A percentile compares a stretch with the other conserved stretches of the same genome.
Conservation (phyloP, 352 stramenopile species). For the Phytophthora palmivora region DNA sequence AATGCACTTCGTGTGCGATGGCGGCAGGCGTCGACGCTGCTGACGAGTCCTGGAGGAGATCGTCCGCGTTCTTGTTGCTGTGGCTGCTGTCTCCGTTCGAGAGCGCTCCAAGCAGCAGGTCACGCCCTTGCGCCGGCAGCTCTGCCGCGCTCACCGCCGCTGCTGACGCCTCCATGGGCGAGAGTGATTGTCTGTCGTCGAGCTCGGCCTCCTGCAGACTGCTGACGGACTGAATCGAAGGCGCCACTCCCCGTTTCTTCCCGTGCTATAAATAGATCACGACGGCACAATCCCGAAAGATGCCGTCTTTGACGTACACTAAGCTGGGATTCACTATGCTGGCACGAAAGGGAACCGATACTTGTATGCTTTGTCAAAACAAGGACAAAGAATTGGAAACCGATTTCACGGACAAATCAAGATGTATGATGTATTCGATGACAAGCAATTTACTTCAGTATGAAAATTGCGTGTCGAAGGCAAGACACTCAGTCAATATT, state of each 20-base stretch:
- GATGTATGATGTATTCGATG: no score
- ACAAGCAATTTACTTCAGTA: no score
- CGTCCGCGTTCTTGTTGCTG: slow-evolving; percentile 36
- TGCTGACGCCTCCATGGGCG: slow-evolving; percentile 27
- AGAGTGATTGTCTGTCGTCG: slow-evolving; percentile 28
- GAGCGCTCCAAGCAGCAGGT: slow-evolving; percentile 54
- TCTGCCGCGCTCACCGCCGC: slow-evolving; percentile 25
- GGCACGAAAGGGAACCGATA: background rate
- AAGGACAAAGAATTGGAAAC: background rate
- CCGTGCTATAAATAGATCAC: slow-evolving; percentile 36
- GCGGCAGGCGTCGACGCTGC: slow-evolving; percentile 45
- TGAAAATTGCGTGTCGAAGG: no score
- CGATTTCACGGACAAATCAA: no score
- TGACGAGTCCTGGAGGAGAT: slow-evolving; percentile 47
- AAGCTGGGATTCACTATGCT: slow-evolving; percentile 6
- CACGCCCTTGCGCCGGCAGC: slow-evolving; percentile 45
- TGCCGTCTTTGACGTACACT: slow-evolving; percentile 11
- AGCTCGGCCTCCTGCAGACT: slow-evolving; percentile 10
- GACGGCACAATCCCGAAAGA: slow-evolving; percentile 27
- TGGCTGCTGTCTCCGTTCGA: slow-evolving; percentile 12
- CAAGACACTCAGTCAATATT: no score
- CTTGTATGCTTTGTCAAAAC: slow-evolving; percentile 3
- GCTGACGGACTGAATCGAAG: slow-evolving; percentile 43
- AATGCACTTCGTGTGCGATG: slow-evolving; percentile 81
- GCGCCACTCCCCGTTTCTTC: slow-evolving; percentile 27